Conservation (phyloP, 2,329 filamentous ascomycete species). For the Penicillium brasilianum region DNA sequence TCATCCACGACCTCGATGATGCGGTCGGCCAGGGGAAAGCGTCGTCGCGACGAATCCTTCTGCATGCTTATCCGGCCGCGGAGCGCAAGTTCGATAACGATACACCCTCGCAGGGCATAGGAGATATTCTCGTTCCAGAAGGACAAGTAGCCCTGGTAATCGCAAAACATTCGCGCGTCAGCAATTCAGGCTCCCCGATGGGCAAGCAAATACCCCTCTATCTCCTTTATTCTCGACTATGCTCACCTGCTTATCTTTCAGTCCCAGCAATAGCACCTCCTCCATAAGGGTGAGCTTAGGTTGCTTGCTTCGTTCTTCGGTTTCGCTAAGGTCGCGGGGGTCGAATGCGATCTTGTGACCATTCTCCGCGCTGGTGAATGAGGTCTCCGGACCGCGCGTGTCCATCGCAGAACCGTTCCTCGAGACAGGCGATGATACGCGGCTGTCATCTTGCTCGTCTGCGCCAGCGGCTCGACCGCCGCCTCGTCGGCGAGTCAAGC, state of each 20-base stretch:
- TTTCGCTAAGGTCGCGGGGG: constrained; percentile 96
- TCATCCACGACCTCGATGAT: constrained; percentile 97
- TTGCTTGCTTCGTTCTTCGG: constrained; percentile 93
- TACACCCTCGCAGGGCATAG: constrained; percentile 95
- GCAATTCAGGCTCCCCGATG: constrained; percentile 20
- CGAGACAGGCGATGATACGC: constrained; percentile 69
- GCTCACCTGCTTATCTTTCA: constrained; percentile 97
- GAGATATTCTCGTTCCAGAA: constrained; percentile 99
- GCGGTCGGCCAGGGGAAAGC: constrained; percentile 90
- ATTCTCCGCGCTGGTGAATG: constrained; percentile 84
- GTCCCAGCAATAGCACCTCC: constrained; percentile 88
- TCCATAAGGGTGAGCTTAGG: constrained; percentile 99
- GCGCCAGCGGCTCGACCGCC: constrained; percentile 62
- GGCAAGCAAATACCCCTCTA: constrained; percentile 9
- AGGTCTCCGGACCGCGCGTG: constrained; percentile 70
- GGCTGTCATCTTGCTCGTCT: constrained; percentile 67
- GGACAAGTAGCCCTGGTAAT: constrained; percentile 83
- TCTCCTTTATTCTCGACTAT: not conserved
- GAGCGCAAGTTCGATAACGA: constrained; percentile 96
- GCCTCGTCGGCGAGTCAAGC: constrained; percentile 72
- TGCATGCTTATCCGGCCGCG: constrained; percentile 97
- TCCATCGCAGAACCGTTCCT: constrained; percentile 63
- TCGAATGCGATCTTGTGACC: constrained; percentile 99
- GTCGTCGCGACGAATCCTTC: constrained; percentile 87
- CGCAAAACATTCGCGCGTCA: constrained; percentile 26